phyloP scores from a whole-genome alignment of 805 yeast species.

The Nakazawaea siamensis region DNA sequence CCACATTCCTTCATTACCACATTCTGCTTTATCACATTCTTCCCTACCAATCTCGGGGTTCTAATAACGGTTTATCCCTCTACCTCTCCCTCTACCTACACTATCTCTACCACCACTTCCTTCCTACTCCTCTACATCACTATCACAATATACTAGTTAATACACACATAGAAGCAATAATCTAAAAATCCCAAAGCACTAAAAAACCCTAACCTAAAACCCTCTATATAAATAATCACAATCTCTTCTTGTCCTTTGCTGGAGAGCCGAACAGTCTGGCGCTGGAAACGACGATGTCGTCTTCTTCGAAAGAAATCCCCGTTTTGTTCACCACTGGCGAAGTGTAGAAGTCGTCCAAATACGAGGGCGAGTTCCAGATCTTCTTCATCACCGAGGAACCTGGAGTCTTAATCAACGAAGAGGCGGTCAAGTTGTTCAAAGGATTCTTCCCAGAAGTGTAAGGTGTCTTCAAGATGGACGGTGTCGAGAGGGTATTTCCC shows the following conservation, averaged over 20 bases:
- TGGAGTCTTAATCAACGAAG: constrained; percentile 12
- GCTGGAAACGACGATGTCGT: constrained; percentile 9
- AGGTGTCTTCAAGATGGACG: constrained; percentile 23
- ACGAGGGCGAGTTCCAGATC: constrained; percentile 60
- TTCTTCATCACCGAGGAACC: constrained; percentile 34
- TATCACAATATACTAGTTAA: no score
- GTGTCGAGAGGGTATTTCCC: constrained; percentile 4
- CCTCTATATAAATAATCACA: not conserved
- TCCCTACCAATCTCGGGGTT: no score
- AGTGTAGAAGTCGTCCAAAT: constrained; percentile 58
- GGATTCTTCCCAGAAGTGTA: no score
- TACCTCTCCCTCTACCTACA: no score
- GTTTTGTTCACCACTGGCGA: constrained; percentile 26
- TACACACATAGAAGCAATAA: not conserved
- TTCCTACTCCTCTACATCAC: no score
- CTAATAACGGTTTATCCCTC: no score
- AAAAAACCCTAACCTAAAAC: not conserved
- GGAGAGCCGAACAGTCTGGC: constrained; percentile 8
- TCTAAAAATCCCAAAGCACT: not conserved
- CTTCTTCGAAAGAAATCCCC: constrained; percentile 6
- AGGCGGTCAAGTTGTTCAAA: constrained; percentile 13
- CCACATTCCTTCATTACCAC: no score
- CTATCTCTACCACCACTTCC: no score
- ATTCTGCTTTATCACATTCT: no score
- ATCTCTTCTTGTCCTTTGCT: constrained; percentile 2